phyloP scores from a whole-genome alignment of 371 early-diverging fungal species.

The Mucor piriformis region DNA sequence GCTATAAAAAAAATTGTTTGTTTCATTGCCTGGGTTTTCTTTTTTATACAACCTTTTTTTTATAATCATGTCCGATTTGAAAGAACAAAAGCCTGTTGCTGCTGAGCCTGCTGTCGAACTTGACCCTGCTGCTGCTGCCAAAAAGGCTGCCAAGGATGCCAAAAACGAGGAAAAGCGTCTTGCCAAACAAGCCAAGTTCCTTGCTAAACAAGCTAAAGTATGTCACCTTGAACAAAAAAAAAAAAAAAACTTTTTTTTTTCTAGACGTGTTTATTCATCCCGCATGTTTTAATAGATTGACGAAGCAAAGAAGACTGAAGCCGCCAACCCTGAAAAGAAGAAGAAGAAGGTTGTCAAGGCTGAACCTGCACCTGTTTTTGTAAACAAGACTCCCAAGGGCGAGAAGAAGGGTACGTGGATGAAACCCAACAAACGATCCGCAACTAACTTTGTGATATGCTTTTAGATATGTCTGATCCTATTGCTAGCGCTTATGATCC shows the following conservation, averaged over 20 bases:
- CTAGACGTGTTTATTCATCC: background rate
- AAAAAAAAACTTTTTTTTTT: background rate
- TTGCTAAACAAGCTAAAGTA: constrained; percentile 82
- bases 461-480: constrained; percentile 74
- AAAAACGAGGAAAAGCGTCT: constrained; percentile 91
- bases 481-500: constrained; percentile 93
- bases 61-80: constrained; percentile 28
- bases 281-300: constrained; percentile 41
- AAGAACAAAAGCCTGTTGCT: constrained; percentile 32
- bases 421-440: background rate
- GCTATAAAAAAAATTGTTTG: constrained; percentile 19
- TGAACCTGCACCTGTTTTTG: constrained; percentile 63
- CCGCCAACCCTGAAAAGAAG: constrained; percentile 61
- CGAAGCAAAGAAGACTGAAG: constrained; percentile 53
- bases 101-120: constrained; percentile 17
- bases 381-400: constrained; percentile 87
- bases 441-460: background rate
- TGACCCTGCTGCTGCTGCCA: constrained; percentile 42
- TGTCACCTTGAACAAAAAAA: too few relatives aligned
- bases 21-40: background rate
- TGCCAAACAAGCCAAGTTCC: constrained; percentile 94
- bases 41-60: constrained; percentile 2
- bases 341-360: constrained; percentile 58
- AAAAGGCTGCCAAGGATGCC: constrained; percentile 74
- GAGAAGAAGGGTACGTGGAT: constrained; percentile 85